A percentile compares a stretch with the other conserved stretches of the same genome.
Evolutionary conservation across 2,329 filamentous ascomycete species (phyloP).

Genomic region (Thielaviopsis musarum): DNA sequence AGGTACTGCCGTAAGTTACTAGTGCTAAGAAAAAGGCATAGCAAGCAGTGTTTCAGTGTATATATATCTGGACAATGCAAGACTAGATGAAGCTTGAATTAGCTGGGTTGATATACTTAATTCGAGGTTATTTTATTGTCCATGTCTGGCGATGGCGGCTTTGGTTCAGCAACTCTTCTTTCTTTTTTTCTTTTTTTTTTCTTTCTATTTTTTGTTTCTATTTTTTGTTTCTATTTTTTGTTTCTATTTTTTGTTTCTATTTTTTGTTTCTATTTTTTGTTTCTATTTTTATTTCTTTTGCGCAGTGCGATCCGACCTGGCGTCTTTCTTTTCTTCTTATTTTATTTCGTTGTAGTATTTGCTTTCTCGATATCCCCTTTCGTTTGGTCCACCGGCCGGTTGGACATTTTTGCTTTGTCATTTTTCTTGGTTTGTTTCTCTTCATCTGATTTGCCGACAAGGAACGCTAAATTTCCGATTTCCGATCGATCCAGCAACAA

Average conservation of each 20-base stretch:
- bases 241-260: not conserved
- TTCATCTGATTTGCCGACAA: too few species aligned
- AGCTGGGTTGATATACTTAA: too few species aligned
- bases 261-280: not conserved
- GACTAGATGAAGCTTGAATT: too few species aligned
- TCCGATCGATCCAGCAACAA: too few species aligned
- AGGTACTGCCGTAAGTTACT: too few species aligned
- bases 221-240: too few species aligned
- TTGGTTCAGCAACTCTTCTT: not conserved
- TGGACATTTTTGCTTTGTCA: not conserved
- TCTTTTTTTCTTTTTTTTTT: not conserved
- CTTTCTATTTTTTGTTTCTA: too few species aligned
- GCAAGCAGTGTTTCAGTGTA: too few species aligned
- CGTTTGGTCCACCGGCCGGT: not conserved
- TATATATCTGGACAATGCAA: too few species aligned
- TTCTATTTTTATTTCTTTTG: conserved; percentile 3
- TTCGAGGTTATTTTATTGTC: too few species aligned
- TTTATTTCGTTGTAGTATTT: not conserved
- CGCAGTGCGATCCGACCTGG: not conserved
- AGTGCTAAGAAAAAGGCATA: too few species aligned
- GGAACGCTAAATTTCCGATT: too few species aligned
- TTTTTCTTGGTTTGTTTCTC: not conserved
- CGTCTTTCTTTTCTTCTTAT: not conserved
- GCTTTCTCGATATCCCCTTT: not conserved
- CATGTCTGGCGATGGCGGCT: not conserved